A percentile compares a stretch with the other conserved stretches of the same genome.
Evolutionary conservation across 257 asterid species (phyloP).

Genomic region (Przewalskia tangutica): DNA sequence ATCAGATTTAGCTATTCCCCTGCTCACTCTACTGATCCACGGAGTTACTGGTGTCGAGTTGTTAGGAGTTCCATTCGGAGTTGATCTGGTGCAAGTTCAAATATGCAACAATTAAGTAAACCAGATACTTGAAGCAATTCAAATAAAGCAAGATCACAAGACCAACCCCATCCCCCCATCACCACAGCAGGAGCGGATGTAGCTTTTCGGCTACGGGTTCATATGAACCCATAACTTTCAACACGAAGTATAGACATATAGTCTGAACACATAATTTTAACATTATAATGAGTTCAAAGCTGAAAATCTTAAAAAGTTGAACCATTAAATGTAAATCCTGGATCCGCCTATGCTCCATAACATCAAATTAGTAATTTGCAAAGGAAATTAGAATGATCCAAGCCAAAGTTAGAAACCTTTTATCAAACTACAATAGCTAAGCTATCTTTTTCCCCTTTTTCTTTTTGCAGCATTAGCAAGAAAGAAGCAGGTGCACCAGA

Average conservation of each 20-base stretch:
- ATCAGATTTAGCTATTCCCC: conserved; percentile 60
- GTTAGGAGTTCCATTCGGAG: conserved; percentile 48
- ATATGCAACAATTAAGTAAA: neutral
- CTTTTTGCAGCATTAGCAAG: neutral
- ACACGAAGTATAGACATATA: too few species aligned
- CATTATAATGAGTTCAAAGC: too few species aligned
- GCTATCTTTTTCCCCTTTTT: neutral
- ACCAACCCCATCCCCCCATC: neutral
- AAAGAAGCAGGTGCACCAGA: neutral
- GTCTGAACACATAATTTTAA: too few species aligned
- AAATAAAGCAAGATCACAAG: neutral
- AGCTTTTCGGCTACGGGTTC: too few species aligned
- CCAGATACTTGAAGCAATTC: neutral
- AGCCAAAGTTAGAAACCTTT: neutral
- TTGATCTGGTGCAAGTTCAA: conserved; percentile 39
- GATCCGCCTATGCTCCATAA: too few species aligned
- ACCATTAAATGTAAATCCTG: too few species aligned
- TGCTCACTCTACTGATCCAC: conserved; percentile 36
- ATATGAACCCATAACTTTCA: too few species aligned
- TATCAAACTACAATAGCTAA: neutral
- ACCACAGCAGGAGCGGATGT: neutral
- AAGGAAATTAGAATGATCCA: neutral
- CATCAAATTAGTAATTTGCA: neutral
- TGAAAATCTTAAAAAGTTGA: too few species aligned
- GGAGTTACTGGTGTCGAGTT: conserved; percentile 48